Evolutionary conservation across 1,284 basidiomycete species (phyloP).

Genomic region (Amylostereum chailletii): DNA sequence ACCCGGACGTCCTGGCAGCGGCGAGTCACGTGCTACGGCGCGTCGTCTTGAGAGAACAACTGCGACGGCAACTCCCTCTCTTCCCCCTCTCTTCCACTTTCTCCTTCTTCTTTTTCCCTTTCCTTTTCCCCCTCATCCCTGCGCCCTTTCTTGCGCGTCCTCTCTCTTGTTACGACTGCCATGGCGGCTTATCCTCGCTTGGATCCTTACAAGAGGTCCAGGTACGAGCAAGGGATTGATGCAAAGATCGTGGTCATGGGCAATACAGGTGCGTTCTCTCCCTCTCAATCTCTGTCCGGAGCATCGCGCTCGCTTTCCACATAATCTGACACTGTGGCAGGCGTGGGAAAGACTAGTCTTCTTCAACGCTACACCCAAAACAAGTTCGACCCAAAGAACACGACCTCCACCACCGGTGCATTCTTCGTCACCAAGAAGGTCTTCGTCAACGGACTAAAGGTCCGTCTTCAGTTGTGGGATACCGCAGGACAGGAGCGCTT

Average conservation of each 20-base stretch:
- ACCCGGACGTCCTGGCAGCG: no score
- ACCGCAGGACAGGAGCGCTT: slow-evolving; percentile 98
- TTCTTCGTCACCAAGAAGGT: slow-evolving; percentile 95
- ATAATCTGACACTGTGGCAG: slow-evolving; percentile 26
- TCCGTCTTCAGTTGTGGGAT: slow-evolving; percentile 87
- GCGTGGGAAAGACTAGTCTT: slow-evolving; percentile 92
- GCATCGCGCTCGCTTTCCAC: no score
- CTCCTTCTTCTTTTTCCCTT: slow-evolving; percentile 16
- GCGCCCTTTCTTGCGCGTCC: slow-evolving; percentile 16
- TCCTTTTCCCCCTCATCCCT: slow-evolving; percentile 13
- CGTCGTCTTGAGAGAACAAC: no score
- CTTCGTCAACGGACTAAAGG: slow-evolving; percentile 79
- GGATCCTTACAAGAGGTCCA: slow-evolving; percentile 55
- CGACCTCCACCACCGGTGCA: slow-evolving; percentile 89
- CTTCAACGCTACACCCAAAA: slow-evolving; percentile 90
- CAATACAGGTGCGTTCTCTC: slow-evolving; percentile 63
- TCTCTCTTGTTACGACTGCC: slow-evolving; percentile 16
- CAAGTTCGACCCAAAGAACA: slow-evolving; percentile 79
- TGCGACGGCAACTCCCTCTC: neutral
- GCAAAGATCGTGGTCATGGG: slow-evolving; percentile 97
- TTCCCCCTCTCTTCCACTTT: slow-evolving; percentile 12
- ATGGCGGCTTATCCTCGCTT: slow-evolving; percentile 33
- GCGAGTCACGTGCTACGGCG: no score
- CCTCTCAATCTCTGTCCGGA: slow-evolving; percentile 7
- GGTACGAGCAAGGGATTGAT: slow-evolving; percentile 78